phyloP scores from a whole-genome alignment of 2,329 filamentous ascomycete genomes.

The Dothideomycetidae sp. region DNA sequence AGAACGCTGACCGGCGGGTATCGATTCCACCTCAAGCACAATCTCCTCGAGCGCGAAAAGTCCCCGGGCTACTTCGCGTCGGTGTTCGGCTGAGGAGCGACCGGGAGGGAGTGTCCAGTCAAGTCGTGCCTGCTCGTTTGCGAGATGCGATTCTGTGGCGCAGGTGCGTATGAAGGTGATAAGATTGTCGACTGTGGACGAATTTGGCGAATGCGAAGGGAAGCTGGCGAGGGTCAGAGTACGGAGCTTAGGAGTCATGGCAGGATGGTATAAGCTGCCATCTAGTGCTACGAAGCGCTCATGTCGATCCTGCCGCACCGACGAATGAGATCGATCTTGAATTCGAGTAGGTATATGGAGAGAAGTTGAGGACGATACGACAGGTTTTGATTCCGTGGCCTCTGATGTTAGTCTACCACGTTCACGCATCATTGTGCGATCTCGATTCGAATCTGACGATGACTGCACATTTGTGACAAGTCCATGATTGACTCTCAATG shows the following conservation, averaged over 20 bases:
- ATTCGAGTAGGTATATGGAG: too few relatives aligned
- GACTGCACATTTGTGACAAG: constrained; percentile 41
- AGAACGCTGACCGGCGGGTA: constrained; percentile 38
- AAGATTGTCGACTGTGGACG: constrained; percentile 32
- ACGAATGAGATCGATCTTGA: background rate
- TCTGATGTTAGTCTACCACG: too few relatives aligned
- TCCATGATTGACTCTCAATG: constrained; percentile 41
- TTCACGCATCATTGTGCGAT: too few relatives aligned
- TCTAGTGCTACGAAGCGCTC: too few relatives aligned
- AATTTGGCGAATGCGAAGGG: constrained; percentile 24
- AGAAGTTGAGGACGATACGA: too few relatives aligned
- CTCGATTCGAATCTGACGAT: too few relatives aligned
- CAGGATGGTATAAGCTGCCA: constrained; percentile 35
- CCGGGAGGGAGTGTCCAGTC: constrained; percentile 47
- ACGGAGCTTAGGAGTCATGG: constrained; percentile 38
- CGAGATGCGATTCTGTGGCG: constrained; percentile 40
- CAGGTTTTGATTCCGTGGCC: constrained; percentile 19
- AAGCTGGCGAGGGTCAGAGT: constrained; percentile 44
- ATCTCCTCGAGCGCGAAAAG: constrained; percentile 43
- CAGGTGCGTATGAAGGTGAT: constrained; percentile 43
- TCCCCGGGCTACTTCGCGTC: constrained; percentile 32
- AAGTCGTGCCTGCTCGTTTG: constrained; percentile 37
- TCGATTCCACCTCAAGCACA: constrained; percentile 38
- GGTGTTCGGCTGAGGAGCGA: constrained; percentile 28
- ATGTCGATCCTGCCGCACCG: background rate